phyloP scores from a whole-genome alignment of 257 asterid genomes.

The Scutellaria barbata region DNA sequence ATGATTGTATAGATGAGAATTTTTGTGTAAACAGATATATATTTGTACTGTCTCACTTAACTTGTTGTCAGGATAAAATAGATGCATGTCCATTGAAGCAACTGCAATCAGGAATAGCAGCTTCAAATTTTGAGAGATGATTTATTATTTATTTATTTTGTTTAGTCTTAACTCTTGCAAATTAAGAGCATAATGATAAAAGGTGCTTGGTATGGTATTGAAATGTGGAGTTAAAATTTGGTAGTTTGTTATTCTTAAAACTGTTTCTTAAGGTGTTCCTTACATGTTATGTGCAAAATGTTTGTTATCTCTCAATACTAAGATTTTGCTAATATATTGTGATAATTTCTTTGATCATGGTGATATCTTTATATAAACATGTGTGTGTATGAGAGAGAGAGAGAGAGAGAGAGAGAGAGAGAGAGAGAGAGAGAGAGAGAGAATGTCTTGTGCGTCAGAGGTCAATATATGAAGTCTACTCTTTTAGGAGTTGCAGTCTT shows the following conservation, averaged over 20 bases:
- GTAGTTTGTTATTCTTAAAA: not conserved
- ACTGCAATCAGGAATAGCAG: constrained; percentile 9
- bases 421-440: too few species aligned
- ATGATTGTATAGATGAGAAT: constrained; percentile 25
- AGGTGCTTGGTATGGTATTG: not conserved
- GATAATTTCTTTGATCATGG: constrained; percentile 1
- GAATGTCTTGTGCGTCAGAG: not conserved
- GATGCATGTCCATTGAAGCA: not conserved
- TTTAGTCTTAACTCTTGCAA: not conserved
- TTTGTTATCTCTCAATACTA: not conserved
- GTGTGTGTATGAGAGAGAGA: not conserved
- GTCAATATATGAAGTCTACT: constrained; percentile 11
- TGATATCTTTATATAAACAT: not conserved
- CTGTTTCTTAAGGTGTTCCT: constrained; percentile 2
- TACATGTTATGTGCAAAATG: not conserved
- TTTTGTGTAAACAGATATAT: not conserved
- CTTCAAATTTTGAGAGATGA: not conserved
- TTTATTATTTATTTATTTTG: not conserved
- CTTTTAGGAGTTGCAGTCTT: constrained; percentile 23
- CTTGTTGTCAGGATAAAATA: not conserved
- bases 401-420: too few species aligned
- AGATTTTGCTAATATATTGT: too few species aligned
- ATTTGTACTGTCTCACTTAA: not conserved
- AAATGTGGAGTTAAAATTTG: not conserved
- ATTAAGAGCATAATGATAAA: not conserved